Conservation (phyloP, 1,284 basidiomycete species). For the Sporisorium reilianum region DNA sequence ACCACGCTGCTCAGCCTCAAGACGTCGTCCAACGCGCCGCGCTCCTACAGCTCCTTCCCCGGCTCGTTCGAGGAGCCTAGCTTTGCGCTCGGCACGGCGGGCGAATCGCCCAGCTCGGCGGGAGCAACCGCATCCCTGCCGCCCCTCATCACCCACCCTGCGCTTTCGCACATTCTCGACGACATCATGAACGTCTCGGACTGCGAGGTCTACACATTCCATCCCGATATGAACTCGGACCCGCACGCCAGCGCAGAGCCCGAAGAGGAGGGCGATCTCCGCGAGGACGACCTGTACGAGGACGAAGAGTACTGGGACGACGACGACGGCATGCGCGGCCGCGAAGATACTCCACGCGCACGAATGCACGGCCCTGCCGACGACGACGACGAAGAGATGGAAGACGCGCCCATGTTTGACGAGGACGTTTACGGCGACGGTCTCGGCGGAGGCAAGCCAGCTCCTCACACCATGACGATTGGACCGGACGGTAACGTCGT, state of each 20-base stretch:
- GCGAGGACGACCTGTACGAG: slow-evolving; percentile 72
- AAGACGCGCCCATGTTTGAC: slow-evolving; percentile 66
- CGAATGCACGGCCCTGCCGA: slow-evolving; percentile 26
- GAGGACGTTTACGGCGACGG: slow-evolving; percentile 64
- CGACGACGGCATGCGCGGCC: slow-evolving; percentile 45
- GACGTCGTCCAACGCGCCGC: slow-evolving; percentile 54
- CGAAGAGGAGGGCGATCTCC: slow-evolving; percentile 73
- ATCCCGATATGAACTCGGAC: slow-evolving; percentile 92
- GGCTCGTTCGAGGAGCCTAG: slow-evolving; percentile 61
- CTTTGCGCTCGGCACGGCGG: slow-evolving; percentile 31
- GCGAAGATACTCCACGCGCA: slow-evolving; percentile 47
- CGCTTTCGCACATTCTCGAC: slow-evolving; percentile 87
- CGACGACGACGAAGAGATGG: slow-evolving; percentile 51
- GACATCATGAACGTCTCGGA: slow-evolving; percentile 89
- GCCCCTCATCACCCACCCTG: slow-evolving; percentile 75
- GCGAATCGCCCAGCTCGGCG: slow-evolving; percentile 29
- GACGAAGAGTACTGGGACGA: slow-evolving; percentile 60
- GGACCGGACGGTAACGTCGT: slow-evolving; percentile 45
- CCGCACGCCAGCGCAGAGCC: slow-evolving; percentile 78
- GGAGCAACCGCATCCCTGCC: slow-evolving; percentile 31
- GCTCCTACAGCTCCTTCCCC: slow-evolving; percentile 56
- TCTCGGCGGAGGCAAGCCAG: slow-evolving; percentile 31
- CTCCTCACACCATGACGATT: slow-evolving; percentile 33
- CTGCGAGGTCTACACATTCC: slow-evolving; percentile 95
- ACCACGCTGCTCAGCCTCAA: slow-evolving; percentile 65